Evolutionary conservation across 306 rosid species (phyloP).

Genomic region (Sicyos baderoa): DNA sequence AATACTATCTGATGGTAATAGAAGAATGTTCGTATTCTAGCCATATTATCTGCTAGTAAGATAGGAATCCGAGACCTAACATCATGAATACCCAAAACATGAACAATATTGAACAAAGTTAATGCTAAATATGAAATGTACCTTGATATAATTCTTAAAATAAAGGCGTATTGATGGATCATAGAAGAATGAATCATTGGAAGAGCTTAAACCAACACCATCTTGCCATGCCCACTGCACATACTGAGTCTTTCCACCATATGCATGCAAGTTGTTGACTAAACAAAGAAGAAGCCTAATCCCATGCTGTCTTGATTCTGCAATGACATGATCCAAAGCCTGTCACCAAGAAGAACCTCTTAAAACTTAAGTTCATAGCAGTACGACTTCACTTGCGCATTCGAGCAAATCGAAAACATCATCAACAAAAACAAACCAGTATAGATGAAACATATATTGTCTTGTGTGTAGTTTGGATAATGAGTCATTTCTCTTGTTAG

Average conservation of each 20-base stretch:
- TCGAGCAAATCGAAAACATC: neutral
- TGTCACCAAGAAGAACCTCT: slow-evolving; percentile 33
- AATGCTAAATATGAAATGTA: slow-evolving; percentile 17
- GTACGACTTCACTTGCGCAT: slow-evolving; percentile 20
- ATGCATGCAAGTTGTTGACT: slow-evolving; percentile 84
- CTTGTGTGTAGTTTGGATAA: neutral
- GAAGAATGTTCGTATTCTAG: too few species aligned
- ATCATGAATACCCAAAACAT: neutral
- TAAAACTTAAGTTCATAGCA: slow-evolving; percentile 12
- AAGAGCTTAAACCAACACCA: slow-evolving; percentile 79
- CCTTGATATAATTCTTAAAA: slow-evolving; percentile 83
- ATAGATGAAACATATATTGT: slow-evolving; percentile 4
- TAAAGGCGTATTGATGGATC: slow-evolving; percentile 78
- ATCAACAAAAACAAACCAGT: slow-evolving; percentile 2
- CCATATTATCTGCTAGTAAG: too few species aligned
- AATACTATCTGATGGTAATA: too few species aligned
- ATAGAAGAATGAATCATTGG: slow-evolving; percentile 93
- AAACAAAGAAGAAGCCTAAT: slow-evolving; percentile 81
- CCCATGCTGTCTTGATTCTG: slow-evolving; percentile 73
- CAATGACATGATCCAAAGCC: slow-evolving; percentile 89
- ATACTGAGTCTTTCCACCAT: slow-evolving; percentile 92
- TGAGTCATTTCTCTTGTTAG: neutral
- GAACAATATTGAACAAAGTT: neutral
- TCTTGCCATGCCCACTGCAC: slow-evolving; percentile 99
- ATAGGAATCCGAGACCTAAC: too few species aligned